Percentiles rank a stretch among this genome's conserved stretches.
Conservation (phyloP, 2,329 filamentous ascomycete genomes). For the Coniella lustricola region DNA sequence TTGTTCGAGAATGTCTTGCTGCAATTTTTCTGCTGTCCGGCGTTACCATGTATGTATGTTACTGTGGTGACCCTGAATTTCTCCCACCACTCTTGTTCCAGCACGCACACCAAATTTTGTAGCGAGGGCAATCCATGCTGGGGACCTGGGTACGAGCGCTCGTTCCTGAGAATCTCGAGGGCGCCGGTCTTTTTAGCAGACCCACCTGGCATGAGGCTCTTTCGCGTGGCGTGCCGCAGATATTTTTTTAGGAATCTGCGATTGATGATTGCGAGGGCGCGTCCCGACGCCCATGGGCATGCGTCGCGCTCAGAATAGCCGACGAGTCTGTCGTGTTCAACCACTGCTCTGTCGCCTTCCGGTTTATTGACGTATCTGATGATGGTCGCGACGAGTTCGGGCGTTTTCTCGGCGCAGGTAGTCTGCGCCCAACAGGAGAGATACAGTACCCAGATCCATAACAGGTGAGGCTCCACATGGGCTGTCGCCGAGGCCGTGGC, state of each 20-base stretch:
- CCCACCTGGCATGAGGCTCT: neutral
- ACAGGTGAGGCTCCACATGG: slow-evolving; percentile 10
- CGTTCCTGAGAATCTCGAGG: no score
- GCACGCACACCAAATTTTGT: no score
- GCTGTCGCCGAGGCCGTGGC: slow-evolving; percentile 13
- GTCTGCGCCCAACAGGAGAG: slow-evolving; percentile 11
- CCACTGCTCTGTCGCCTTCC: slow-evolving; percentile 3
- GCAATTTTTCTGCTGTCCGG: no score
- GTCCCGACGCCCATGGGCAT: neutral
- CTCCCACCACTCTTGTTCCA: no score
- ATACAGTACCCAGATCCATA: slow-evolving; percentile 15
- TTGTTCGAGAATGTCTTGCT: neutral
- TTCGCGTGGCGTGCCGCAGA: no score
- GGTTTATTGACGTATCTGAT: slow-evolving; percentile 9
- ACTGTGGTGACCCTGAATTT: no score
- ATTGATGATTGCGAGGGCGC: no score
- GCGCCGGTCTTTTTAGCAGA: neutral
- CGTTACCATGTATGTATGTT: no score
- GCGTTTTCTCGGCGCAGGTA: slow-evolving; percentile 14
- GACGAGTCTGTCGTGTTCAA: neutral
- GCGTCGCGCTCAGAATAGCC: neutral
- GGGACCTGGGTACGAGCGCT: no score
- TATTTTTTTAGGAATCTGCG: neutral
- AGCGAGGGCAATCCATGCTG: no score
- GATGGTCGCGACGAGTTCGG: slow-evolving; percentile 10